phyloP scores from a whole-genome alignment of 306 rosid genomes.

The Acmispon strigosus region DNA sequence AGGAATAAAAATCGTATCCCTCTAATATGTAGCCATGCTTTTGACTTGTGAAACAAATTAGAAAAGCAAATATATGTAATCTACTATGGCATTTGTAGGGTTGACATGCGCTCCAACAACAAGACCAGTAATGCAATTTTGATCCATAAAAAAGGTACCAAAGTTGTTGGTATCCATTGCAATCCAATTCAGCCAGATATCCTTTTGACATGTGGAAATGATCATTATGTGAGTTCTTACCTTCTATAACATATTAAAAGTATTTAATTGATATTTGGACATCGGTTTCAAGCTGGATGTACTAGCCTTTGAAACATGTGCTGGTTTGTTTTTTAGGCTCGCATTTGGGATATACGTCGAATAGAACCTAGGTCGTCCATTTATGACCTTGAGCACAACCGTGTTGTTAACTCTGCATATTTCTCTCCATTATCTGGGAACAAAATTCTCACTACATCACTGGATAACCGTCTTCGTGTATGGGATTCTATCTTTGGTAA shows the following conservation, averaged over 20 bases:
- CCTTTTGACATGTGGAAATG: slow-evolving; percentile 86
- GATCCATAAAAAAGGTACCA: slow-evolving; percentile 84
- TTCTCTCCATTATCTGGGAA: slow-evolving; percentile 75
- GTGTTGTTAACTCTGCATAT: slow-evolving; percentile 91
- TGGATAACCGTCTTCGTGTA: slow-evolving; percentile 80
- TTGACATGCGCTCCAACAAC: slow-evolving; percentile 67
- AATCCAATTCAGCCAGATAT: slow-evolving; percentile 93
- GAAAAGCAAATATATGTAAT: neutral
- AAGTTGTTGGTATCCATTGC: slow-evolving; percentile 89
- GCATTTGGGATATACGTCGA: slow-evolving; percentile 85
- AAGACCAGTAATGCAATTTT: slow-evolving; percentile 56
- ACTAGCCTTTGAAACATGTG: neutral
- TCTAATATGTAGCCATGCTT: neutral
- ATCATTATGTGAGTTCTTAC: slow-evolving; percentile 71
- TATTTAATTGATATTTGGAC: neutral
- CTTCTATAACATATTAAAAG: neutral
- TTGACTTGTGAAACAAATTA: neutral
- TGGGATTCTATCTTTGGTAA: slow-evolving; percentile 90
- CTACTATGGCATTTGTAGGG: slow-evolving; percentile 36
- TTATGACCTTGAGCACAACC: slow-evolving; percentile 52
- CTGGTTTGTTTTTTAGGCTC: slow-evolving; percentile 55
- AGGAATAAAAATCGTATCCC: neutral
- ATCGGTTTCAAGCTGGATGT: neutral
- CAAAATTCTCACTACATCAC: slow-evolving; percentile 87
- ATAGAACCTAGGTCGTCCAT: slow-evolving; percentile 62